Conservation (phyloP, 768 basidiomycete species). For the Hypholoma sublateritium region DNA sequence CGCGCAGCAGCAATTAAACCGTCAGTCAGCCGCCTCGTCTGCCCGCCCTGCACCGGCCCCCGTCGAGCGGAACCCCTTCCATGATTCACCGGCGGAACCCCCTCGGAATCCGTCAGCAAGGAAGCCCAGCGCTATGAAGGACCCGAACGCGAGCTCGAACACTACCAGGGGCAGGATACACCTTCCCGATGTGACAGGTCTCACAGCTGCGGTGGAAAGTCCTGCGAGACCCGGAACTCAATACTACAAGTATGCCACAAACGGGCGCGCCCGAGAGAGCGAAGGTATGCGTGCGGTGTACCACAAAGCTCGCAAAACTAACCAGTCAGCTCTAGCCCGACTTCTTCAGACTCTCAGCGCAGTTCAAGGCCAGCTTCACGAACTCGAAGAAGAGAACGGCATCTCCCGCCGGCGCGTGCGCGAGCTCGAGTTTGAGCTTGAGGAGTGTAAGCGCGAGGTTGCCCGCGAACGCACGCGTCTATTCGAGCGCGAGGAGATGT, state of each 20-base stretch:
- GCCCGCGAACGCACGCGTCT: slow-evolving; percentile 66
- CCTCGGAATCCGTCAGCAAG: slow-evolving; percentile 8
- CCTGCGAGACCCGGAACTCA: slow-evolving; percentile 58
- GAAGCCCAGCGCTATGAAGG: slow-evolving; percentile 15
- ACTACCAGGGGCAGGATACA: slow-evolving; percentile 44
- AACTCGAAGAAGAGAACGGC: slow-evolving; percentile 80
- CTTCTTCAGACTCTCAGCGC: slow-evolving; percentile 58
- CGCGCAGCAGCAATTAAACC: slow-evolving; percentile 14
- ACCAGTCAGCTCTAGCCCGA: slow-evolving; percentile 42
- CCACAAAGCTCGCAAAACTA: neutral
- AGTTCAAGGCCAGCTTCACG: slow-evolving; percentile 67
- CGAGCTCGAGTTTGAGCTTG: slow-evolving; percentile 85
- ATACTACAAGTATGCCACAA: slow-evolving; percentile 49
- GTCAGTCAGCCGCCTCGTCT: slow-evolving; percentile 3
- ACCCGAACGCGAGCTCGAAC: slow-evolving; percentile 22
- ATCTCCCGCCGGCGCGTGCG: slow-evolving; percentile 80
- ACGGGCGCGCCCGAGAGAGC: slow-evolving; percentile 51
- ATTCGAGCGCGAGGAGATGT: slow-evolving; percentile 50
- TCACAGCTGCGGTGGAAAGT: slow-evolving; percentile 76
- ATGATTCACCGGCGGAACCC: slow-evolving; percentile 30
- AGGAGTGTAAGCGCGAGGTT: slow-evolving; percentile 80
- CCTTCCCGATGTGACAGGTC: slow-evolving; percentile 81
- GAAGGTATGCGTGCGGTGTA: slow-evolving; percentile 48
- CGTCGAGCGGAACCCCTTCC: slow-evolving; percentile 37
- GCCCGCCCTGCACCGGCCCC: slow-evolving; percentile 13